Conservation (phyloP, 257 asterid genomes). For the Solanum clarkiae region DNA sequence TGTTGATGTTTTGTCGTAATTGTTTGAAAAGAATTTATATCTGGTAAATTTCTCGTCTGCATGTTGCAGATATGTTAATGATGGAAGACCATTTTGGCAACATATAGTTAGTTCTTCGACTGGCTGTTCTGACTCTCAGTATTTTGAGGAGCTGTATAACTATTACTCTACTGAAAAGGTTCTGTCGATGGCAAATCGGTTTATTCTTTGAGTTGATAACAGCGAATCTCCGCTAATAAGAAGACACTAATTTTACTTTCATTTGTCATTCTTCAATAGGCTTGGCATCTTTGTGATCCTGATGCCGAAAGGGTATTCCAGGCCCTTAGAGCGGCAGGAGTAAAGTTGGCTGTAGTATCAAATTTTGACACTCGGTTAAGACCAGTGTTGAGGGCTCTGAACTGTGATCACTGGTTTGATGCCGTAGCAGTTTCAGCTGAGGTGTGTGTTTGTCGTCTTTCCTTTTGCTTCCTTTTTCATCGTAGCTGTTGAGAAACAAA, state of each 20-base stretch:
- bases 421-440: conserved; percentile 98
- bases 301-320: conserved; percentile 70
- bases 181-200: background rate
- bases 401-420: conserved; percentile 97
- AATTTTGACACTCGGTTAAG: conserved; percentile 88
- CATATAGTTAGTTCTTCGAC: conserved; percentile 88
- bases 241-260: background rate
- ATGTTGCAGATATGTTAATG: conserved; percentile 64
- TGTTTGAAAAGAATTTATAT: background rate
- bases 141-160: conserved; percentile 87
- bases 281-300: conserved; percentile 97
- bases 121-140: conserved; percentile 87
- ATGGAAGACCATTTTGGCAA: conserved; percentile 98
- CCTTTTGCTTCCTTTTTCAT: background rate
- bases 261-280: conserved; percentile 27
- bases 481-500: too few relatives aligned
- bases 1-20: background rate
- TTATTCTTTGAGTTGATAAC: background rate
- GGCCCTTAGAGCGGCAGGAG: conserved; percentile 74
- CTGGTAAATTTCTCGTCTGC: background rate
- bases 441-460: conserved; percentile 20
- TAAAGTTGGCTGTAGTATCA: conserved; percentile 82
- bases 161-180: conserved; percentile 92
- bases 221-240: background rate
- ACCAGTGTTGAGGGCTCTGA: conserved; percentile 72